Base-by-base conservation (phyloP, 75 land plant species). In the Larix kaempferi region DNA sequence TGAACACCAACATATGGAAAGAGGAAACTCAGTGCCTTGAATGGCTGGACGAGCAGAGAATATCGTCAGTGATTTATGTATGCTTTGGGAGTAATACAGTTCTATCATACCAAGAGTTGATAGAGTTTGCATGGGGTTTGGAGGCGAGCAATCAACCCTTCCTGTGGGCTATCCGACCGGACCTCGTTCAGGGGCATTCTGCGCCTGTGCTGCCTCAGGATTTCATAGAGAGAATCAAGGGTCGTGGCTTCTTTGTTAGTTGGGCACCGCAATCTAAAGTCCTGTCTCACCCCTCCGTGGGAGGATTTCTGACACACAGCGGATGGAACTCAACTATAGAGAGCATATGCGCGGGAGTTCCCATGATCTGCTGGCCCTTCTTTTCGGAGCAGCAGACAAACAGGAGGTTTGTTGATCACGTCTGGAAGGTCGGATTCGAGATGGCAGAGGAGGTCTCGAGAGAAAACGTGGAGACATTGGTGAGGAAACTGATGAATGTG, bases 301-400 rank as follows among this genome's bases (percentile, higher is more conserved):
- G 84, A 0, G 86, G 58, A 14, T 90, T 90, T 66, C 21, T 85
- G 27, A 87, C 90, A 1, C 92, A 90, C 71, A 75, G 79, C 58
- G 89, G 89, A 4, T 87, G 89, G 87, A 90, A 90, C 62, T 90
- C 89, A 25, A 80, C 73, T 0, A 2, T 86, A 33, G 92, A 88
- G 67, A 57, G 71, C 66, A 57, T 84, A 0, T 56, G 76, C 62
- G 73, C 15, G 1, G 92, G 84, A 2, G 90, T 88, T 59, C 88
- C 92, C 56, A 78, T 90, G 58, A 49, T 90, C 0, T 83, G 90
- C 37, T 87, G 85, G 83, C 91, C 91, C 0, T 74, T 76, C 57
- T 85, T 87, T 58, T 82, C 79, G 8, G 92, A 90, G 29, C 89
- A 90, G 71, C 83, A 60, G 23, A 79, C 82, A 12, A 89, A 89